Conservation (phyloP, 495 filamentous ascomycete species). For the Xylaria sp. region DNA sequence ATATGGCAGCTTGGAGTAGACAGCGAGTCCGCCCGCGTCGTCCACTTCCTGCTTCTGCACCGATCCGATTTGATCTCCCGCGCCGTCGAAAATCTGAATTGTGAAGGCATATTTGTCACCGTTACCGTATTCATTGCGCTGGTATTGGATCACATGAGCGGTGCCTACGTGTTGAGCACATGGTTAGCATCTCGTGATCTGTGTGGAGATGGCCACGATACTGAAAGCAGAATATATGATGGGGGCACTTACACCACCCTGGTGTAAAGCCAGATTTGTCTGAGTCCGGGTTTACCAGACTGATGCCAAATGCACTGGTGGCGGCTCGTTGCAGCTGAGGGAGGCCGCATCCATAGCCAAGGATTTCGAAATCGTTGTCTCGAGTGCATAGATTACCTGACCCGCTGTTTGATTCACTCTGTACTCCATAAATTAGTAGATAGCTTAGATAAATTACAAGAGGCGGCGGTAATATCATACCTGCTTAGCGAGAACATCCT, state of each 20-base stretch:
- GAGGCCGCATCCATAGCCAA: not conserved
- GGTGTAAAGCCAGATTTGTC: not conserved
- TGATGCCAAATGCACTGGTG: not conserved
- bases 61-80: not conserved
- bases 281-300: not conserved
- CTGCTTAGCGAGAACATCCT: not conserved
- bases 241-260: not conserved
- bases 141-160: not conserved
- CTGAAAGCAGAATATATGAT: not conserved
- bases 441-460: not conserved
- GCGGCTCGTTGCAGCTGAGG: constrained; percentile 1
- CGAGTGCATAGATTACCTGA: not conserved
- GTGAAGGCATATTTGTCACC: not conserved
- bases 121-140: not conserved
- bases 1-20: not conserved
- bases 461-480: not conserved
- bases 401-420: not conserved
- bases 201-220: not conserved
- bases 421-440: not conserved
- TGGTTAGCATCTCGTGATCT: not conserved
- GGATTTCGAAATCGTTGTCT: constrained; percentile 1
- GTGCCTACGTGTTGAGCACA: not conserved
- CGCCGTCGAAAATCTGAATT: not conserved
- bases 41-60: constrained; percentile 1
- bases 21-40: not conserved